These are phyloP conservation scores for Zea luxurians DNA, from an alignment of 176 grass and related monocot species.

Conservation along the genomic window DNA sequence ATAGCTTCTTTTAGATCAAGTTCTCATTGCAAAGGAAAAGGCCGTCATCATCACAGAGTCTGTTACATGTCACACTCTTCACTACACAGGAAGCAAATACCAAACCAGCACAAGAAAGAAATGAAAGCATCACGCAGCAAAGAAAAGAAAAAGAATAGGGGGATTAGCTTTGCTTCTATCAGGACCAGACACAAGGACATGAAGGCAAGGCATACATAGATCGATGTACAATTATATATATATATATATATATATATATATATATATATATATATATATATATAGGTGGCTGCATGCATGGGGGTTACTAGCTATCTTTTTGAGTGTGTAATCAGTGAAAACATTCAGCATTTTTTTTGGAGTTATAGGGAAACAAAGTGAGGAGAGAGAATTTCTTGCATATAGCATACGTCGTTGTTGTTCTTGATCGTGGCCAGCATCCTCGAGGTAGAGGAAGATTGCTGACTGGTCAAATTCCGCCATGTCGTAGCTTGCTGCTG, in stretches of 20 bases:
- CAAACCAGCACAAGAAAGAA: not conserved
- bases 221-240: no score
- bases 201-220: not conserved
- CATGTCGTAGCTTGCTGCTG: slow-evolving; percentile 47
- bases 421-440: slow-evolving; percentile 1
- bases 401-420: not conserved
- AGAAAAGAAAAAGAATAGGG: not conserved
- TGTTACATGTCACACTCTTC: slow-evolving; percentile 42
- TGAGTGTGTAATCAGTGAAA: not conserved
- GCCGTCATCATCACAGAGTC: slow-evolving; percentile 40
- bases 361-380: not conserved
- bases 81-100: not conserved
- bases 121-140: not conserved
- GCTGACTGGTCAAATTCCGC: not conserved
- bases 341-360: not conserved
- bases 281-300: not conserved
- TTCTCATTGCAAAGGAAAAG: slow-evolving; percentile 36
- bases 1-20: slow-evolving; percentile 56
- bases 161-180: not conserved
- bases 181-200: not conserved
- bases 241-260: no score
- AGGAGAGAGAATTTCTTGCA: not conserved
- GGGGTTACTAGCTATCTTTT: not conserved
- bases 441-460: not conserved
- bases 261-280: not conserved